Percentiles rank a stretch among this genome's conserved stretches.
phyloP scores from a whole-genome alignment of 2,329 filamentous ascomycete genomes.

The Penicillium sp. region DNA sequence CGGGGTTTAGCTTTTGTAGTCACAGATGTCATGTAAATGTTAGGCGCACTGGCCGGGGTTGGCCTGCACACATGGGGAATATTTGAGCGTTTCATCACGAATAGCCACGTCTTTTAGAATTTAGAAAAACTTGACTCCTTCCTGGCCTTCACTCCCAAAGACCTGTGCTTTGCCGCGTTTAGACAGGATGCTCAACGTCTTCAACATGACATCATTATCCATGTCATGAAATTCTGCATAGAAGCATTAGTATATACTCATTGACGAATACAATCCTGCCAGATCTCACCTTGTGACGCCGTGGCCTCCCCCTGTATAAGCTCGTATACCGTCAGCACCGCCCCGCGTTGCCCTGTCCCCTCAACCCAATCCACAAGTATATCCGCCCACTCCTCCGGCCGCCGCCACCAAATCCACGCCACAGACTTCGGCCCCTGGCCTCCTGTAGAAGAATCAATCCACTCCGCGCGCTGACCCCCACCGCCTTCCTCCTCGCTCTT shows the following conservation, averaged over 20 bases:
- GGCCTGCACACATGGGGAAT: slow-evolving; percentile 3
- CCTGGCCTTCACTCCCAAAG: slow-evolving; percentile 83
- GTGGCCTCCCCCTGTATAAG: slow-evolving; percentile 83
- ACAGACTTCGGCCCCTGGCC: slow-evolving; percentile 50
- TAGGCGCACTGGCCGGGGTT: slow-evolving; percentile 7
- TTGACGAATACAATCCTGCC: background rate
- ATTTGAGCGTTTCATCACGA: slow-evolving; percentile 20
- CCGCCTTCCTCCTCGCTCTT: slow-evolving; percentile 43
- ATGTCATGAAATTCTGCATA: slow-evolving; percentile 78
- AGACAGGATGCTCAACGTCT: slow-evolving; percentile 76
- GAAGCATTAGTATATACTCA: background rate
- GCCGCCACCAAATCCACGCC: slow-evolving; percentile 80
- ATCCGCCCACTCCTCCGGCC: slow-evolving; percentile 86
- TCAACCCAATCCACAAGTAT: slow-evolving; percentile 78
- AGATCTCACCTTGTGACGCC: slow-evolving; percentile 60
- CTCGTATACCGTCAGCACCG: slow-evolving; percentile 90
- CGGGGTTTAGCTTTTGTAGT: background rate
- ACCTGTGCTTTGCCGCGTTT: slow-evolving; percentile 91
- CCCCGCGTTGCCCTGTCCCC: slow-evolving; percentile 82
- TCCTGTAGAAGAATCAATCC: slow-evolving; percentile 47
- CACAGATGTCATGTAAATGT: slow-evolving; percentile 7
- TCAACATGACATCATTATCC: slow-evolving; percentile 77
- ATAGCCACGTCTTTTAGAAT: slow-evolving; percentile 61
- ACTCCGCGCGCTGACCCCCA: slow-evolving; percentile 59
- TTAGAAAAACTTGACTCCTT: slow-evolving; percentile 97